These are phyloP conservation scores for Corymbia maculata DNA, from an alignment of 345 rosid species.

Conservation along the genomic window DNA sequence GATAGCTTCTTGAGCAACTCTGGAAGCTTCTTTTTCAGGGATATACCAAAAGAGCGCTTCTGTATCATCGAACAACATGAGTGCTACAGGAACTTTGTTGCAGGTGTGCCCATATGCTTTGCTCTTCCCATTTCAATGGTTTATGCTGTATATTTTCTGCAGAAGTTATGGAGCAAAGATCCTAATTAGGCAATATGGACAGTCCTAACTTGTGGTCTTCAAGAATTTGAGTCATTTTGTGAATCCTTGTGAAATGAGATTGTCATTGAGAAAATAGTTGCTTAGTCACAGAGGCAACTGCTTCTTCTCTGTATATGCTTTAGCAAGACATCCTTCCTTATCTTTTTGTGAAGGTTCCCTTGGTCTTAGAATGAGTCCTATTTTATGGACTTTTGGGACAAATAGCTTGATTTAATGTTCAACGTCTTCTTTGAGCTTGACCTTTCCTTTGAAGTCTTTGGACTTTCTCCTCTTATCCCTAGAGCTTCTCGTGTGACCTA, in stretches of 20 bases:
- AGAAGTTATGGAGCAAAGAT: not conserved
- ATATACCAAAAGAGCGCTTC: slow-evolving; percentile 58
- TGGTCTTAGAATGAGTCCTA: not conserved
- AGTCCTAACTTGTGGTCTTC: not conserved
- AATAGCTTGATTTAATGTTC: not conserved
- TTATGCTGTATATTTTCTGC: not conserved
- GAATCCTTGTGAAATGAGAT: not conserved
- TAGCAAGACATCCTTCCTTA: not conserved
- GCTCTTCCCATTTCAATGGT: not conserved
- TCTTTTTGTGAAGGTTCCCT: not conserved
- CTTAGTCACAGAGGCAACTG: not conserved
- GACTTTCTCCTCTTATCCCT: not conserved
- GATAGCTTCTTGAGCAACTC: not conserved
- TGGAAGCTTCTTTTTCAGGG: slow-evolving; percentile 28
- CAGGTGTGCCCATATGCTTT: slow-evolving; percentile 40
- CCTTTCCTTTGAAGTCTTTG: not conserved
- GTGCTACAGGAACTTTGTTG: slow-evolving; percentile 51
- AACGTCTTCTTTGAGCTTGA: not conserved
- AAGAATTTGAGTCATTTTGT: not conserved
- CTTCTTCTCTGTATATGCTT: not conserved
- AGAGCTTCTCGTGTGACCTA: not conserved
- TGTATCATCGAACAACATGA: slow-evolving; percentile 38
- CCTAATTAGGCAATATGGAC: not conserved
- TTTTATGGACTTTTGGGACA: not conserved
- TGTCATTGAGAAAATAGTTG: not conserved